Base-by-base conservation (phyloP, 23 red algal genomes). In the Gracilaria gracilis region DNA sequence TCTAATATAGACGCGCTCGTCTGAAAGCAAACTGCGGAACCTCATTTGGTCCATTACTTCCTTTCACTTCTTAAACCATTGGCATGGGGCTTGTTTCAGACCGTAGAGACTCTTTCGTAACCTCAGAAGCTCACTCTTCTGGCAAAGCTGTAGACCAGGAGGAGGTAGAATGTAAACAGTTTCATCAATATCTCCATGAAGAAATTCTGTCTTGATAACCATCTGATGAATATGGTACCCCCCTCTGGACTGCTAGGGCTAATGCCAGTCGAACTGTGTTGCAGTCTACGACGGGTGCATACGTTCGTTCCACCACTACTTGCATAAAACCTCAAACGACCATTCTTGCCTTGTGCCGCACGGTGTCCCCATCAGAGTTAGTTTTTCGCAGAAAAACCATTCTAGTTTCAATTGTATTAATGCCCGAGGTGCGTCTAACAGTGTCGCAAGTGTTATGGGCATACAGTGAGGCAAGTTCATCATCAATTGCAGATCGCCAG, bases 121-220 rank as follows among this genome's bases (percentile, higher is more conserved):
- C 5, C 21, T 61, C 17, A 54, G 33, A 1, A 81, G 47, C 71
- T 89, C 69, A 38, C 57, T 15, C 6, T n/a, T 5, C 4, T n/a
- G 0, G 29, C 76, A 81, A 2, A 57, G 33, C 19, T 81, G 6
- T 5, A 81, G 23, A 37, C 76, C 76, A 50, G 7, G 15, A 5
- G 72, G 44, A 25, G 74, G 34, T 23, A 16, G 21, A 29, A 79
- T n/a, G n/a, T n/a, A n/a, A n/a, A n/a, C n/a, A n/a, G n/a, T n/a
- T n/a, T n/a, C n/a, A n/a, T n/a, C n/a, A 58, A 94, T 69, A n/a
- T 82, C 58, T 11, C 80, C 66, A 67, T 94, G 46, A 9, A 94
- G 81, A 66, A 85, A 94, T 5, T 65, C 91, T 12, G 82, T 94
- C 47, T 71, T 81, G 55, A 94, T 74, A 44, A 87, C 82, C 75